Base-by-base conservation (phyloP, 2,329 filamentous ascomycete genomes). In the Talaromyces rugulosus region DNA sequence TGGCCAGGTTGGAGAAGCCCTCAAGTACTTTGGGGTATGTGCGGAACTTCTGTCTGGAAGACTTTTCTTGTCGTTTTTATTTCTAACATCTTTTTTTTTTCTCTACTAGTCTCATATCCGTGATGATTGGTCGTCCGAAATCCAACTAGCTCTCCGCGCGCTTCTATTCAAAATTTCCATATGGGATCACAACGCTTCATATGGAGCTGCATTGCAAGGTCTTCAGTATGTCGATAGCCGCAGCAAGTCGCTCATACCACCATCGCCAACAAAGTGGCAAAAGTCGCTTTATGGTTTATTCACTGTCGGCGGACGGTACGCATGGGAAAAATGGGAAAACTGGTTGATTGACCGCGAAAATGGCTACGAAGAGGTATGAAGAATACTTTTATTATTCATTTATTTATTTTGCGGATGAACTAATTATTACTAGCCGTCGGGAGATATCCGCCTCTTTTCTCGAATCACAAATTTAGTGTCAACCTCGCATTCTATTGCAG, bases 141-240 rank as follows among this genome's bases (percentile, higher is more conserved):
- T 98, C 59, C 82, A 89, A 65, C 82, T 97, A 31, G 84, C 82
- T 0, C 81, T 99, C 61, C 84, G 94, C 54, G 86, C 89, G 1
- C 81, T 92, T 3, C 81, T 99, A 7, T 99, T 97, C 82, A 99
- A 99, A 77, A 84, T 99, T 65, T 92, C 90, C 16, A 88, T 99
- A 62, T 99, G 95, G 95, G 93, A 98, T 75, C 91, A 97, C 75
- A 89, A 96, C 74, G 91, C 95, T 44, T 96, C 91, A 5, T 98
- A 99, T 75, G 95, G 95, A 63, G 95, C 95, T 11, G 88, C 91
- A 40, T 81, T 99, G 56, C 95, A 99, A 76, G 96, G 96, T 65
- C 83, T 99, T 31, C 88, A 88, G 72, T 98, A 94, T 72, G 90
- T 91, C 11, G 94, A 98, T 73, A 93, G 92, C 56, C 85, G 94